Conservation (phyloP, 2,329 filamentous ascomycete genomes). For the Conoideocrella luteorostrata region DNA sequence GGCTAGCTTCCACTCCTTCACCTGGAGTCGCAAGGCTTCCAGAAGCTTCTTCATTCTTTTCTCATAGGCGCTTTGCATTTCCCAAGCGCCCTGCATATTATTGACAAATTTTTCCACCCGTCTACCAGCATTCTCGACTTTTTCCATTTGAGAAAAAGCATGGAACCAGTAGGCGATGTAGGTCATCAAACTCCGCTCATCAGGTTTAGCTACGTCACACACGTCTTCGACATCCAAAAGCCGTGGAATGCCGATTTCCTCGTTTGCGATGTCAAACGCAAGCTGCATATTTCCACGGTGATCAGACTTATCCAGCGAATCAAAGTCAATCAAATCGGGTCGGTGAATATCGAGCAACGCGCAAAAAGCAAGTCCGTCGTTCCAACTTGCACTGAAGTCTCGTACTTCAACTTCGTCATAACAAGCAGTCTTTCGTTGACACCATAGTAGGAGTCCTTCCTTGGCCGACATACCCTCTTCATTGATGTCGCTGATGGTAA, state of each 20-base stretch:
- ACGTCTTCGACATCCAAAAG: constrained; percentile 97
- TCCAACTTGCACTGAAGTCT: constrained; percentile 96
- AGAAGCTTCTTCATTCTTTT: constrained; percentile 80
- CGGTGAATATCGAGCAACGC: constrained; percentile 94
- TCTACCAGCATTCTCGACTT: constrained; percentile 93
- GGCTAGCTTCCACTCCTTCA: constrained; percentile 68
- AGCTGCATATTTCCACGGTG: constrained; percentile 97
- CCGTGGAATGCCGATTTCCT: constrained; percentile 95
- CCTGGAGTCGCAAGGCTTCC: constrained; percentile 65
- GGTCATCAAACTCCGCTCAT: constrained; percentile 96
- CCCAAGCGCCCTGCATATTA: constrained; percentile 98
- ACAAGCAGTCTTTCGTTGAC: constrained; percentile 95
- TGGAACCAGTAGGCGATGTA: constrained; percentile 99
- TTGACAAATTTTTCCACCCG: constrained; percentile 97
- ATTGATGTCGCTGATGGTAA: constrained; percentile 98
- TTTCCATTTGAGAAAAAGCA: constrained; percentile 97
- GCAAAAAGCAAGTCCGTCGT: constrained; percentile 93
- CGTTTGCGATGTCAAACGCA: constrained; percentile 91
- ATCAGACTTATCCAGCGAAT: constrained; percentile 86
- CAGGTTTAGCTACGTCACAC: constrained; percentile 90
- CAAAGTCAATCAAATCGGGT: constrained; percentile 95
- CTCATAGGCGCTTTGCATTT: constrained; percentile 98
- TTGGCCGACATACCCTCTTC: constrained; percentile 97
- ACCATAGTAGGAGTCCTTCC: constrained; percentile 92
- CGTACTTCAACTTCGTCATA: constrained; percentile 95